Evolutionary conservation across 1,284 basidiomycete genomes (phyloP).

Genomic region (Fomitopsis schrenkii): DNA sequence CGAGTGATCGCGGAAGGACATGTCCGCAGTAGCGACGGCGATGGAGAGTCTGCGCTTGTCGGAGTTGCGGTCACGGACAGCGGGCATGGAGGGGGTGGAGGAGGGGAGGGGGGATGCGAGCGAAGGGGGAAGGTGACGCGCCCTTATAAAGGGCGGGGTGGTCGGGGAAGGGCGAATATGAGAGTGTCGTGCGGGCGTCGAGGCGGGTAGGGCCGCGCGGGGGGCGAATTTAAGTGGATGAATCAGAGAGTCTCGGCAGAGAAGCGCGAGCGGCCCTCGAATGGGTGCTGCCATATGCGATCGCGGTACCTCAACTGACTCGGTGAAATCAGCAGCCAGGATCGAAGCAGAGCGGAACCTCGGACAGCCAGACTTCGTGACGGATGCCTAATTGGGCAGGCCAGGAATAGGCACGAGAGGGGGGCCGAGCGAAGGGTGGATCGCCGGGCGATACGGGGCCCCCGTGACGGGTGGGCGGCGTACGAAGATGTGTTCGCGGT

Average conservation of each 20-base stretch:
- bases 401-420: slow-evolving; percentile 1
- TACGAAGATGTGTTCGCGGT: neutral
- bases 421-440: slow-evolving; percentile 5
- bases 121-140: slow-evolving; percentile 21
- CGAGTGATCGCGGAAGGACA: slow-evolving; percentile 37
- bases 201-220: slow-evolving; percentile 1
- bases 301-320: slow-evolving; percentile 14
- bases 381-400: slow-evolving; percentile 1
- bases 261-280: slow-evolving; percentile 11
- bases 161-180: slow-evolving; percentile 2
- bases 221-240: slow-evolving; percentile 8
- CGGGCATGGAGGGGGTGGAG: slow-evolving; percentile 22
- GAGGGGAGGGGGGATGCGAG: slow-evolving; percentile 25
- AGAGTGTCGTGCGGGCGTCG: slow-evolving; percentile 16
- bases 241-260: slow-evolving; percentile 19
- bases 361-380: slow-evolving; percentile 7
- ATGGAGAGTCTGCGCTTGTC: slow-evolving; percentile 25
- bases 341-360: slow-evolving; percentile 10
- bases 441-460: slow-evolving; percentile 3
- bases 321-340: slow-evolving; percentile 7
- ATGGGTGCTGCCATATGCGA: slow-evolving; percentile 15
- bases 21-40: slow-evolving; percentile 30
- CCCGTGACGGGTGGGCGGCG: neutral
- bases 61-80: slow-evolving; percentile 21
- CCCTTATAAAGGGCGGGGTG: slow-evolving; percentile 22